These are phyloP conservation scores for Corrigiola litoralis DNA, from an alignment of 179 eudicot species.

Conservation along the genomic window DNA sequence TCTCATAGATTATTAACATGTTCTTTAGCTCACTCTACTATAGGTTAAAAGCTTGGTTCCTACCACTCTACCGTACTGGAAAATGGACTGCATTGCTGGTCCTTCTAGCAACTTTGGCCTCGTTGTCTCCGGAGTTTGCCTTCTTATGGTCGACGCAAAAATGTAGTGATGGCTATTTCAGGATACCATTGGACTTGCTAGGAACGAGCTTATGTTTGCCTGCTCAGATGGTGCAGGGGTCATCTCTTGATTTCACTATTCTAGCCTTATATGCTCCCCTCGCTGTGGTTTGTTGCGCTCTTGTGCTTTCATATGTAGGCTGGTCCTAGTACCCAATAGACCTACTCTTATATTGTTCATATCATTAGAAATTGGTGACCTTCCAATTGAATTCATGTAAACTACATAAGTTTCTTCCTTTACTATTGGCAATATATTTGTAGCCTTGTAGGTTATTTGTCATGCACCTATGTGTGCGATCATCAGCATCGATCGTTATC, in stretches of 20 bases:
- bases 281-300: constrained; percentile 26
- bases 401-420: no score
- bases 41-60: neutral
- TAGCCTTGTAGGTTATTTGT: no score
- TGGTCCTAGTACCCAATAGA: neutral
- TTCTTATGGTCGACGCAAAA: constrained; percentile 20
- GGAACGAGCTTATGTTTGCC: constrained; percentile 30
- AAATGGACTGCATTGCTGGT: constrained; percentile 19
- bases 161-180: constrained; percentile 24
- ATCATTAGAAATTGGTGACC: neutral
- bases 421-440: no score
- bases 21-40: constrained; percentile 1
- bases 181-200: constrained; percentile 29
- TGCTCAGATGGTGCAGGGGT: constrained; percentile 18
- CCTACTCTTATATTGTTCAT: neutral
- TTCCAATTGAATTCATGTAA: no score
- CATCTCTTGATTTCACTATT: constrained; percentile 19
- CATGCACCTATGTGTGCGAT: no score
- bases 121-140: constrained; percentile 20
- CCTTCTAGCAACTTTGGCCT: constrained; percentile 11
- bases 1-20: neutral
- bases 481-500: no score
- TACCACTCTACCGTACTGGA: constrained; percentile 9
- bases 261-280: constrained; percentile 25
- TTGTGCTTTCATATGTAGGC: constrained; percentile 8